Percentiles rank a stretch among this genome's conserved stretches.
Evolutionary conservation across 139 green algal species (phyloP).

Genomic region (Diplosphaera chodatii): DNA sequence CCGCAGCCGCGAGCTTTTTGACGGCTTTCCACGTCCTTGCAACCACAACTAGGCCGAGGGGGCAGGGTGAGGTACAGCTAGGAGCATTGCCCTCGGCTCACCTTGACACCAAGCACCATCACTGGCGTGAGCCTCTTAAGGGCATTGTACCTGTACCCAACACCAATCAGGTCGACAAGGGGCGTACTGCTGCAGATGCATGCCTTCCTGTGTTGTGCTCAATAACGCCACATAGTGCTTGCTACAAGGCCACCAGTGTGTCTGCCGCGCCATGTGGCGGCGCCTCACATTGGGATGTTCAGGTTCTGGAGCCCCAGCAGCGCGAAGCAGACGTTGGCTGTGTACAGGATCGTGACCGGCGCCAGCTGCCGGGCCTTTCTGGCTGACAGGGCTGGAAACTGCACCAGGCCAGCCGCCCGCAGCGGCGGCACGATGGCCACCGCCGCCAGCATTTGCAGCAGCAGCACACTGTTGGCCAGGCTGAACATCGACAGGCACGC

Average conservation of each 20-base stretch:
- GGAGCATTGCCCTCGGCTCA: not conserved
- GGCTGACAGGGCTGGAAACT: not conserved
- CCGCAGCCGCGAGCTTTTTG: too few relatives aligned
- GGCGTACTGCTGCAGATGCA: too few relatives aligned
- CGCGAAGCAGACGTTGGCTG: constrained; percentile 36
- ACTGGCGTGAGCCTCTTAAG: constrained; percentile 61
- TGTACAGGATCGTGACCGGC: constrained; percentile 30
- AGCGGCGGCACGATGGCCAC: constrained; percentile 22
- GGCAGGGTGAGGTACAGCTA: not conserved
- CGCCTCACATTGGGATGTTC: constrained; percentile 34
- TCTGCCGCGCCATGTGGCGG: too few relatives aligned
- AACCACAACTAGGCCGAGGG: not conserved
- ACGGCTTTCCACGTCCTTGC: not conserved
- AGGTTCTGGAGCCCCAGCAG: constrained; percentile 42
- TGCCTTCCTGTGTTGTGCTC: too few relatives aligned
- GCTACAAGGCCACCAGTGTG: too few relatives aligned
- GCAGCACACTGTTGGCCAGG: constrained; percentile 19
- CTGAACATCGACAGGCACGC: constrained; percentile 21
- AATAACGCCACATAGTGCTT: too few relatives aligned
- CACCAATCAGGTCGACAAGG: too few relatives aligned
- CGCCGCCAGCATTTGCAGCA: constrained; percentile 35
- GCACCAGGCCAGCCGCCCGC: not conserved
- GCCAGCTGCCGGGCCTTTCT: constrained; percentile 17
- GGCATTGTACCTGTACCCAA: constrained; percentile 28
- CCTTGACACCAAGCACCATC: constrained; percentile 48